Conservation (phyloP, 192 early-diverging fungal genomes). For the Geosiphon pyriformis region DNA sequence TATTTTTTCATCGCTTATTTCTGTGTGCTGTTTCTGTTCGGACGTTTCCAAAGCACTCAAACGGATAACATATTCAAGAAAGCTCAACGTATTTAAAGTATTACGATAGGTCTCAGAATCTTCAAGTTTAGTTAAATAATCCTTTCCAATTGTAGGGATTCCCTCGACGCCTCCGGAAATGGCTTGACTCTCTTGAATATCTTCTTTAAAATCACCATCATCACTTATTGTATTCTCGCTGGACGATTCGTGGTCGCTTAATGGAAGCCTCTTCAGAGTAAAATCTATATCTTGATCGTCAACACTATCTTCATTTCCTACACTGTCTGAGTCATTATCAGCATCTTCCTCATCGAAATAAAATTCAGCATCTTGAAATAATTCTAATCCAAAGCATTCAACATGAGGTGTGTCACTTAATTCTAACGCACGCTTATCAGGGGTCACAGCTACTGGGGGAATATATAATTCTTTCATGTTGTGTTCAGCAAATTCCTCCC, state of each 20-base stretch:
- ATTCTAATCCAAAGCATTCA: constrained; percentile 33
- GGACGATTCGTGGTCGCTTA: constrained; percentile 8
- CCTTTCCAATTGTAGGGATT: background rate
- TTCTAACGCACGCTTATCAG: constrained; percentile 16
- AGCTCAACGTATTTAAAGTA: constrained; percentile 39
- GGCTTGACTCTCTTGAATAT: background rate
- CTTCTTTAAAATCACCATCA: background rate
- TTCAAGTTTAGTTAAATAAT: no score
- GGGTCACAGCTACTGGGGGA: constrained; percentile 19
- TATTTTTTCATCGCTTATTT: constrained; percentile 64
- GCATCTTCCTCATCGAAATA: constrained; percentile 3
- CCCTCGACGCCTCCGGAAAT: background rate
- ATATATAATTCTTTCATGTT: constrained; percentile 14
- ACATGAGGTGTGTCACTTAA: constrained; percentile 25
- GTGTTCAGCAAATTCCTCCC: background rate
- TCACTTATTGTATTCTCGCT: constrained; percentile 4
- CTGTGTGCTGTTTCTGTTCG: constrained; percentile 59
- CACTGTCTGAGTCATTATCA: constrained; percentile 25
- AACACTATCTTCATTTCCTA: background rate
- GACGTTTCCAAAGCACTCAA: constrained; percentile 57
- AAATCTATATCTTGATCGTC: background rate
- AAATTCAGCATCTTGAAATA: constrained; percentile 22
- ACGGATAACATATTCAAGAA: constrained; percentile 61
- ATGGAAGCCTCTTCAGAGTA: background rate
- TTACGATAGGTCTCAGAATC: background rate